Evolutionary conservation across 257 asterid genomes (phyloP).

Genomic region (Datura wrightii): DNA sequence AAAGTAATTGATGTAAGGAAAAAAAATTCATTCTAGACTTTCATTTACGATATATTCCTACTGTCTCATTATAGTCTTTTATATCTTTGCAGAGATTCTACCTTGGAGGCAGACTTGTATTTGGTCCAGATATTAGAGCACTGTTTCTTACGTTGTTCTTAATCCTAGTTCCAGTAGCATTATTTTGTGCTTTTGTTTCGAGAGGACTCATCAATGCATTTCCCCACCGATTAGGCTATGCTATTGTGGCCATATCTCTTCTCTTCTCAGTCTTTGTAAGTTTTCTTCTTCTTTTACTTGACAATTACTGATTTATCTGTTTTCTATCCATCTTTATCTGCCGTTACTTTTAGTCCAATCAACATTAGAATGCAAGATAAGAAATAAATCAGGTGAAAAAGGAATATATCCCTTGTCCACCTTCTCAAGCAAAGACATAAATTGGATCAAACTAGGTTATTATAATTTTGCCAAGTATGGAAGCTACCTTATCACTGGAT

Average conservation of each 20-base stretch:
- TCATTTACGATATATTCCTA: background rate
- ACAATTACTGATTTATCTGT: background rate
- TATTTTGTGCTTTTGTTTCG: slow-evolving; percentile 38
- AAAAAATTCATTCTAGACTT: background rate
- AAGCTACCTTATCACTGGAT: background rate
- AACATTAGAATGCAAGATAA: background rate
- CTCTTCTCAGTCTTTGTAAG: slow-evolving; percentile 37
- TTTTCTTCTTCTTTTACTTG: slow-evolving; percentile 15
- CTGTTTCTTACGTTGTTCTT: slow-evolving; percentile 37
- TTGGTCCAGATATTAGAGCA: slow-evolving; percentile 47
- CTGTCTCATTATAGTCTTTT: slow-evolving; percentile 16
- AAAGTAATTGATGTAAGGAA: background rate
- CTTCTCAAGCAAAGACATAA: background rate
- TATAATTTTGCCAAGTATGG: background rate
- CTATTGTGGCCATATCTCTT: slow-evolving; percentile 29
- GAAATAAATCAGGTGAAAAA: slow-evolving; percentile 22
- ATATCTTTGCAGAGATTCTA: slow-evolving; percentile 39
- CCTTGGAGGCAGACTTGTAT: slow-evolving; percentile 44
- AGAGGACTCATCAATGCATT: slow-evolving; percentile 34
- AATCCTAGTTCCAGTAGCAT: slow-evolving; percentile 39
- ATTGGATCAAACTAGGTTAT: slow-evolving; percentile 27
- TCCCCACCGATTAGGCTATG: slow-evolving; percentile 32
- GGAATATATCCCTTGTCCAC: background rate
- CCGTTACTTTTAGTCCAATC: slow-evolving; percentile 12
- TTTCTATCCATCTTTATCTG: background rate